A percentile compares a stretch with the other conserved stretches of the same genome.
Evolutionary conservation across 2,329 filamentous ascomycete species (phyloP).

Genomic region (Colletotrichum sp.): DNA sequence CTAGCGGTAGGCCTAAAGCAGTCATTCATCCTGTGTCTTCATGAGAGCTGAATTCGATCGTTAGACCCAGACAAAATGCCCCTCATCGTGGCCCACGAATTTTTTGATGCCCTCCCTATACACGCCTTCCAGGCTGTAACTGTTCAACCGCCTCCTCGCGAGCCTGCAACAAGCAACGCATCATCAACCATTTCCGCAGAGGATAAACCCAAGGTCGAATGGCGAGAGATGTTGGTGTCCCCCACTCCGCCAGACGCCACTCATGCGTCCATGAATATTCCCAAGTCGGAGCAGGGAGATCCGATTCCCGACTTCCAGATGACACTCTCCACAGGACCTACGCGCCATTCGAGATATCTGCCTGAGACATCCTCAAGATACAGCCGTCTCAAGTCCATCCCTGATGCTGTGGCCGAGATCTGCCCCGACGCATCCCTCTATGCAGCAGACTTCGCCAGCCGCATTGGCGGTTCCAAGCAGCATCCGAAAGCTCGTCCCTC

Average conservation of each 20-base stretch:
- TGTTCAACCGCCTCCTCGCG: conserved; percentile 28
- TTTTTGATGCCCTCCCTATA: conserved; percentile 97
- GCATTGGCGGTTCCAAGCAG: conserved; percentile 74
- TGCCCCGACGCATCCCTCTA: conserved; percentile 87
- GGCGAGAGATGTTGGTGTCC: conserved; percentile 83
- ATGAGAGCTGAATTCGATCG: not conserved
- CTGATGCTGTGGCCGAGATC: conserved; percentile 81
- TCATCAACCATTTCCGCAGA: conserved; percentile 44
- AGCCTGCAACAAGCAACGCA: not conserved
- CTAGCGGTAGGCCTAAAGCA: conserved; percentile 56
- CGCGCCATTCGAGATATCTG: conserved; percentile 83
- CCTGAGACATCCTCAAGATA: conserved; percentile 84
- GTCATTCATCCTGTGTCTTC: not conserved
- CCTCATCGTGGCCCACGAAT: conserved; percentile 96
- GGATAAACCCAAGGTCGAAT: conserved; percentile 58
- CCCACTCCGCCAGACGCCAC: conserved; percentile 62
- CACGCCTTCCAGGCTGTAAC: conserved; percentile 86
- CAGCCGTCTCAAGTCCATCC: conserved; percentile 69
- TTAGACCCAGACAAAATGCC: conserved; percentile 73
- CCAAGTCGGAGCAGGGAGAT: conserved; percentile 53
- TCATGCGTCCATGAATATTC: conserved; percentile 57
- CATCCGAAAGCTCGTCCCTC: conserved; percentile 65
- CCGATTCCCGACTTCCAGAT: conserved; percentile 84
- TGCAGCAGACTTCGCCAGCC: conserved; percentile 77
- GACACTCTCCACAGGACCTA: conserved; percentile 74